phyloP scores from a whole-genome alignment of 2,329 filamentous ascomycete species.

The Intubia oerlemansii region DNA sequence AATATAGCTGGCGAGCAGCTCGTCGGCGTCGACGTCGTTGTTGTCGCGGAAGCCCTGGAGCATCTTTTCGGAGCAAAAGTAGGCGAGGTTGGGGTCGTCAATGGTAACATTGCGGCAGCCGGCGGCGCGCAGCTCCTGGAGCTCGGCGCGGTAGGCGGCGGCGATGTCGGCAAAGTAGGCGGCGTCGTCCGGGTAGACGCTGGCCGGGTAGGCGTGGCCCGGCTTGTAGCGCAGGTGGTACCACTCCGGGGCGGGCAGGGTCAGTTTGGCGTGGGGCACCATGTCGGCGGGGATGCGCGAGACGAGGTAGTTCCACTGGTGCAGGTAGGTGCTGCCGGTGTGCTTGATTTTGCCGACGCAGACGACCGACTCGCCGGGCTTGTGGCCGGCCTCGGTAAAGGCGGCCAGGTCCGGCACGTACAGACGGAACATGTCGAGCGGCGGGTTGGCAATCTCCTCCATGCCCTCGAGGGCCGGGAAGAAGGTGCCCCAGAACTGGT shows the following conservation, averaged over 20 bases:
- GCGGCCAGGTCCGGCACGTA: constrained; percentile 19
- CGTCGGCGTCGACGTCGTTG: constrained; percentile 34
- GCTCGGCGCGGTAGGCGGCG: constrained; percentile 24
- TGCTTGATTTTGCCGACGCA: constrained; percentile 25
- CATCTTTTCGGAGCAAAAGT: constrained; percentile 52
- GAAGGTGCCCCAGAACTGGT: constrained; percentile 15
- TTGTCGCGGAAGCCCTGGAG: constrained; percentile 31
- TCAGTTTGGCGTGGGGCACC: constrained; percentile 43
- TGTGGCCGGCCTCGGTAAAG: constrained; percentile 23
- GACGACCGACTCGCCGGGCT: constrained; percentile 23
- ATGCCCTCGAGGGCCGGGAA: constrained; percentile 19
- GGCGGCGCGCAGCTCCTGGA: constrained; percentile 24
- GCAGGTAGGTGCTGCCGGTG: constrained; percentile 20
- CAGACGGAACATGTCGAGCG: constrained; percentile 16
- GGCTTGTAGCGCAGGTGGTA: constrained; percentile 32
- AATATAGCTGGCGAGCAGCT: constrained; percentile 48
- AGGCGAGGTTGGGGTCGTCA: constrained; percentile 39
- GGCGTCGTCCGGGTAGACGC: constrained; percentile 23
- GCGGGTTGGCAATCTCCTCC: constrained; percentile 15
- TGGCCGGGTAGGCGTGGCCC: constrained; percentile 25
- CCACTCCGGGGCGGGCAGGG: constrained; percentile 39
- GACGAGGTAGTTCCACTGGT: constrained; percentile 21
- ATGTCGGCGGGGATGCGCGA: constrained; percentile 32
- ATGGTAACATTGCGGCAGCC: constrained; percentile 33
- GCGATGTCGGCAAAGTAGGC: constrained; percentile 30